Percentiles rank a stretch among this genome's conserved stretches.
Evolutionary conservation across 2,329 filamentous ascomycete species (phyloP).

Genomic region (Trichoderma endophyticum): DNA sequence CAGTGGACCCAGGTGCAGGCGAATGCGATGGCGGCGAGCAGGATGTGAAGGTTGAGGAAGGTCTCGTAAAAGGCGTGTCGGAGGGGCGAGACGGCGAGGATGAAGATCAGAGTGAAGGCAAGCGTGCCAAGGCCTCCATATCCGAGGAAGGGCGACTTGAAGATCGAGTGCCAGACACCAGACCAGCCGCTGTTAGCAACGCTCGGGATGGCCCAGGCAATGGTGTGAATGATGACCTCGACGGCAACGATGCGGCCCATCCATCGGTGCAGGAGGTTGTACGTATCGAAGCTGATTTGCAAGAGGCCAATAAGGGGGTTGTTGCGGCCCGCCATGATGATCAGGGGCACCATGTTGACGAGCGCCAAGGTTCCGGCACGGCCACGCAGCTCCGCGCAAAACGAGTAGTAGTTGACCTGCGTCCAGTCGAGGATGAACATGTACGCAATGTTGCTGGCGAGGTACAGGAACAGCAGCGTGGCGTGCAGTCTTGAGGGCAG

Average conservation of each 20-base stretch:
- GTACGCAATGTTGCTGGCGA: slow-evolving; percentile 60
- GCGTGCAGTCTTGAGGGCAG: slow-evolving; percentile 63
- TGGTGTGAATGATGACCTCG: slow-evolving; percentile 65
- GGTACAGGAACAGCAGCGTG: slow-evolving; percentile 54
- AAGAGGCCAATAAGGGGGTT: slow-evolving; percentile 83
- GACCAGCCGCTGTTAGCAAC: slow-evolving; percentile 61
- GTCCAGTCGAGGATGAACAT: slow-evolving; percentile 60
- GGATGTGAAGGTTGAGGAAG: slow-evolving; percentile 83
- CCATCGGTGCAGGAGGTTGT: slow-evolving; percentile 74
- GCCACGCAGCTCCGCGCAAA: slow-evolving; percentile 80
- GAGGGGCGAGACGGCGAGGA: slow-evolving; percentile 73
- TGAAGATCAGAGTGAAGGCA: slow-evolving; percentile 61
- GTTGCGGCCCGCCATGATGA: slow-evolving; percentile 87
- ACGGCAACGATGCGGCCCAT: slow-evolving; percentile 70
- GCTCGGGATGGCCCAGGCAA: slow-evolving; percentile 72
- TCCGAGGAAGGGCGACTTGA: slow-evolving; percentile 60
- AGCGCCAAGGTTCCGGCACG: slow-evolving; percentile 79
- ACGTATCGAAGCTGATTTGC: slow-evolving; percentile 91
- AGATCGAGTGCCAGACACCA: slow-evolving; percentile 54
- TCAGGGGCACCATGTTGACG: slow-evolving; percentile 87
- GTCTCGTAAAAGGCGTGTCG: slow-evolving; percentile 97
- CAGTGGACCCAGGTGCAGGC: slow-evolving; percentile 77
- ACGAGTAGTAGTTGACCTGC: slow-evolving; percentile 56
- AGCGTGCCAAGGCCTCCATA: slow-evolving; percentile 61
- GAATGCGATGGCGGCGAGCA: slow-evolving; percentile 66